Conservation (phyloP, 2,329 filamentous ascomycete species). For the Ceratocystis variospora region DNA sequence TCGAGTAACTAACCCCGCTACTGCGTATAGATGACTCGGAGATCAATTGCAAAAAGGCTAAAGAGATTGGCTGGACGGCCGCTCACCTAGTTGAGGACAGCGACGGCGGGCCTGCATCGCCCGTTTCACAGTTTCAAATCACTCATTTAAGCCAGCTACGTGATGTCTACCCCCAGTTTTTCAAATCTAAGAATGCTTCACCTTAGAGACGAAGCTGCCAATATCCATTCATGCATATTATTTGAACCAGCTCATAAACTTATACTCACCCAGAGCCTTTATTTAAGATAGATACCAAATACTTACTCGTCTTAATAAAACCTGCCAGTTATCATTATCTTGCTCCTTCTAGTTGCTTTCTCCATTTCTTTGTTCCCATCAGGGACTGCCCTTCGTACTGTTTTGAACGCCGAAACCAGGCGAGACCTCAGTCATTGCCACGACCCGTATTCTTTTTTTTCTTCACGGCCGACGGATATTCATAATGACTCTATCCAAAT, state of each 20-base stretch:
- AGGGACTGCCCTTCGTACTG: background rate
- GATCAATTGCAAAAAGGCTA: constrained; percentile 64
- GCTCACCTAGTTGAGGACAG: constrained; percentile 74
- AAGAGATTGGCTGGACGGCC: constrained; percentile 71
- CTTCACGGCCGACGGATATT: constrained; percentile 45
- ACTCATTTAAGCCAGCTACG: constrained; percentile 62
- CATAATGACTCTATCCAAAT: constrained; percentile 47
- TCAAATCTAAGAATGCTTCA: constrained; percentile 40
- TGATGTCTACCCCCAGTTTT: constrained; percentile 66
- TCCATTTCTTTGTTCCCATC: background rate
- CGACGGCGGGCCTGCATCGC: constrained; percentile 46
- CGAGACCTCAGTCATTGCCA: background rate
- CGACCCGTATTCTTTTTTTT: background rate
- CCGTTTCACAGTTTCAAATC: constrained; percentile 63
- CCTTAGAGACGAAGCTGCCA: background rate
- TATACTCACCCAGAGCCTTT: background rate
- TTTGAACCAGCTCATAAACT: background rate
- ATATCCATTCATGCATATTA: constrained; percentile 1
- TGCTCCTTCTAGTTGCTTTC: background rate
- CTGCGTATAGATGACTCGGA: constrained; percentile 61
- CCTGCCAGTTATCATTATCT: background rate
- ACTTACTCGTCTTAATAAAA: background rate
- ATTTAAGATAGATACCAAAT: background rate
- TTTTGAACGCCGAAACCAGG: background rate
- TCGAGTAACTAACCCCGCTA: background rate